These are phyloP conservation scores for Lactarius hatsudake DNA, from an alignment of 768 basidiomycete genomes.

Conservation along the genomic window DNA sequence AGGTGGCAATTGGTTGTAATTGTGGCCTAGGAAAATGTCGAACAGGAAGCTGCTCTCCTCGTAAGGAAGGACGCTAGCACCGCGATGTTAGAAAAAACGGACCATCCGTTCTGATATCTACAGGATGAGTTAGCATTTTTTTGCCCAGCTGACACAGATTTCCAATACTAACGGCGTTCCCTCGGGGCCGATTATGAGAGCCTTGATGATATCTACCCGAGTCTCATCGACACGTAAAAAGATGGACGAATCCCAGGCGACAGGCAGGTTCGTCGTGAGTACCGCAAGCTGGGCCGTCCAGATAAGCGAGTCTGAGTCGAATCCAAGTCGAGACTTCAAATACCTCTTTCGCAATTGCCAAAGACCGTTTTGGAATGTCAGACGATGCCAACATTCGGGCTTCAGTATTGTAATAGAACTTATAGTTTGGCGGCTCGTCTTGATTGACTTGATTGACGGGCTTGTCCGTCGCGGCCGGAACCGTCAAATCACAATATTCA, in stretches of 20 bases:
- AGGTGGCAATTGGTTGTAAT: slow-evolving; percentile 86
- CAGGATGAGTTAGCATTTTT: slow-evolving; percentile 3
- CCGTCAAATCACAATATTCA: slow-evolving; percentile 85
- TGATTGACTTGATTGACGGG: slow-evolving; percentile 43
- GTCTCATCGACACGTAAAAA: slow-evolving; percentile 92
- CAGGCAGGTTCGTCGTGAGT: slow-evolving; percentile 90
- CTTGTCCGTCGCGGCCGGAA: slow-evolving; percentile 37
- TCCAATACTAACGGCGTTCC: slow-evolving; percentile 67
- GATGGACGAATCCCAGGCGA: slow-evolving; percentile 92
- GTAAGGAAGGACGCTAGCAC: slow-evolving; percentile 21
- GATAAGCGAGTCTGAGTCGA: not conserved
- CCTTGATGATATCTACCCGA: slow-evolving; percentile 88
- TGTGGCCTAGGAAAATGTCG: slow-evolving; percentile 89
- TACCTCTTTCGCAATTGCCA: slow-evolving; percentile 95
- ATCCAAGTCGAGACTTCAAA: not conserved
- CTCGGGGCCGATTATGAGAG: slow-evolving; percentile 89
- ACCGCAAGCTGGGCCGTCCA: slow-evolving; percentile 70
- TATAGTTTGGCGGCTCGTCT: slow-evolving; percentile 67
- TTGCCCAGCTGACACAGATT: slow-evolving; percentile 7
- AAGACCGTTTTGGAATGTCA: slow-evolving; percentile 85
- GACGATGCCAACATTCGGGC: slow-evolving; percentile 80
- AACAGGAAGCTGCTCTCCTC: slow-evolving; percentile 57
- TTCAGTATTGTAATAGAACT: slow-evolving; percentile 79
- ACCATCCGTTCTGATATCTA: slow-evolving; percentile 93
- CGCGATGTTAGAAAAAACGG: slow-evolving; percentile 31